Evolutionary conservation across 129 eudicot species (phyloP), one percentile per base, ranked within the genome.

Genomic region (Tagetes erecta): DNA sequence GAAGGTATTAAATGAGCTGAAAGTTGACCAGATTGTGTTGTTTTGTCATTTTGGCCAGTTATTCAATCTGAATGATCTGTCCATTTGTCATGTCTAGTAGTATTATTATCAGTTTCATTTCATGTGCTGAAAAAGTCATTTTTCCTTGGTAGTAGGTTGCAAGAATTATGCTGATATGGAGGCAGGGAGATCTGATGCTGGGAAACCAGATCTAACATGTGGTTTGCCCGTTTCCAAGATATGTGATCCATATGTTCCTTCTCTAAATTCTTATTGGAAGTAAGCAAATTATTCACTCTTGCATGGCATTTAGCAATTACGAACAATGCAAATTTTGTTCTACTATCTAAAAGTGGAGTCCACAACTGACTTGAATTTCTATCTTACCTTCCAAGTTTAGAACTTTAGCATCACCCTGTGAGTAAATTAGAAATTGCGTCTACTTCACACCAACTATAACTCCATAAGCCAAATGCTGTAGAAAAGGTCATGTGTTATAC

Each of bases 181-280:
- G 53, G 65, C 40, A 20, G 64, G 78, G 72, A 80, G 73, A 62
- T 60, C 36, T 68, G 64, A 20, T 78, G 68, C 57, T 3, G 78
- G 64, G 40, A 49, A 64, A 52, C 7, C 59, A 42, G 55, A 50
- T 71, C 8, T 5, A 5, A 36, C 4, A 11, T 55, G 30, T 46
- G 1, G n/a, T 51, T 66, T 70, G 71, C 53, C 74, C 20, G 62
- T 78, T 62, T 20, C 36, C 27, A 86, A 72, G 64, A 67, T 31
- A 66, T 37, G 30, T 45, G 39, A 56, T 46, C 79, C 68, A 33
- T 59, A 58, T 13, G 47, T 74, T 73, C 96, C 92, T 75, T 62
- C 88, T 62, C 35, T 67, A 37, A 57, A 49, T 78, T 68, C 85
- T 73, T 74, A 71, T 51, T 89, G 96, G 96, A 87, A 47, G 96